A percentile compares a stretch with the other conserved stretches of the same genome.
Conservation (phyloP, 2,329 filamentous ascomycete genomes). For the Fusarium pseudonygamai region DNA sequence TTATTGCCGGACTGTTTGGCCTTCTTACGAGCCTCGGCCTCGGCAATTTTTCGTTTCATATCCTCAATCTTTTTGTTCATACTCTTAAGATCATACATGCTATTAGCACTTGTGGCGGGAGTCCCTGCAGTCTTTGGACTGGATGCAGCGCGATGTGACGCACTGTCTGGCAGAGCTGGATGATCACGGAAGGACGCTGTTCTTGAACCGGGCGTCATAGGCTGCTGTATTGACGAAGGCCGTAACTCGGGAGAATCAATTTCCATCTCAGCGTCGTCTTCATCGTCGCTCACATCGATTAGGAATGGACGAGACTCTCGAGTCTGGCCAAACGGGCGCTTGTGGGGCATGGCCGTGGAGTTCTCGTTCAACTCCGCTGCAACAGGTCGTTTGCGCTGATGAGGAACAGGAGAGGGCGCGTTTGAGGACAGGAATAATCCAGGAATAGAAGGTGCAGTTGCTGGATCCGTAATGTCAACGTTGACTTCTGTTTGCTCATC, state of each 20-base stretch:
- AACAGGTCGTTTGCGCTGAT: constrained; percentile 57
- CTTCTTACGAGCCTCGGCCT: constrained; percentile 66
- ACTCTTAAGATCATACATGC: constrained; percentile 55
- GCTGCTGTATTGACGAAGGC: constrained; percentile 47
- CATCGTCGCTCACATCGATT: constrained; percentile 84
- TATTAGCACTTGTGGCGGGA: constrained; percentile 48
- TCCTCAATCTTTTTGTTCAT: constrained; percentile 69
- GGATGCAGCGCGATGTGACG: constrained; percentile 50
- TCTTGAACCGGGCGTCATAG: constrained; percentile 46
- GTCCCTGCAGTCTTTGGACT: constrained; percentile 54
- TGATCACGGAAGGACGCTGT: constrained; percentile 55
- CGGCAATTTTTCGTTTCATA: constrained; percentile 67
- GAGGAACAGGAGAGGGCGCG: constrained; percentile 32
- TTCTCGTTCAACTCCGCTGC: constrained; percentile 77
- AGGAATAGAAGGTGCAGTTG: constrained; percentile 45
- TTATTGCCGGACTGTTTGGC: constrained; percentile 48
- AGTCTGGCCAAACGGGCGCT: constrained; percentile 70
- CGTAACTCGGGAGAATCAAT: constrained; percentile 64
- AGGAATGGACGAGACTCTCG: constrained; percentile 72
- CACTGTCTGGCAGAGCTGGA: constrained; percentile 55
- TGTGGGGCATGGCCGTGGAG: constrained; percentile 53
- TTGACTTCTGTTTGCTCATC: constrained; percentile 4
- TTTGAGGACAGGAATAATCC: constrained; percentile 50
- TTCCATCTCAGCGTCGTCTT: constrained; percentile 74
- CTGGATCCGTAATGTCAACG: constrained; percentile 16